These are phyloP conservation scores for Dinochytrium kinnereticum DNA, from an alignment of 371 early-diverging fungal genomes.

Conservation along the genomic window DNA sequence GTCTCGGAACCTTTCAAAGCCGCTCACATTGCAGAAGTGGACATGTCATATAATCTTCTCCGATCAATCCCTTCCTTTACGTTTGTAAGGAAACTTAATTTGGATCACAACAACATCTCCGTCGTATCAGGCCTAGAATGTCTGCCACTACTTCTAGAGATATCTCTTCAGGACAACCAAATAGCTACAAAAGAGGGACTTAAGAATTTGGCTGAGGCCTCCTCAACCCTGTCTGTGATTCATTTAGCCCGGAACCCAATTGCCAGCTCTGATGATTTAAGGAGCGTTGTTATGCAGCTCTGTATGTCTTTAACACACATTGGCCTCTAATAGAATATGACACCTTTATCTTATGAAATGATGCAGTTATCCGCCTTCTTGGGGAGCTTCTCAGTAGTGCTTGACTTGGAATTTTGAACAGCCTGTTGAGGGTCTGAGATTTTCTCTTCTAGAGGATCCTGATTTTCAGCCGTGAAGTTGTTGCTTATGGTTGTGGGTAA, in stretches of 20 bases:
- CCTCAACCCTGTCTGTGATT: not conserved
- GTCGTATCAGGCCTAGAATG: conserved; percentile 23
- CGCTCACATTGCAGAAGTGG: not conserved
- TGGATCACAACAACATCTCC: conserved; percentile 30
- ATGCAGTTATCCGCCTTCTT: conserved; percentile 1
- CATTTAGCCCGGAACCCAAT: not conserved
- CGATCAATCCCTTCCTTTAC: conserved; percentile 19
- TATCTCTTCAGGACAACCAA: conserved; percentile 22
- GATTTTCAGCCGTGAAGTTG: not conserved
- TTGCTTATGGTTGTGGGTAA: not conserved
- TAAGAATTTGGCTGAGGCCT: not conserved
- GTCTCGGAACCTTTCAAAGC: conserved; percentile 13
- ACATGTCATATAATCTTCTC: conserved; percentile 25
- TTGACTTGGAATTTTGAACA: not conserved
- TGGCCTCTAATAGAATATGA: not conserved
- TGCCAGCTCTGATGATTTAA: not conserved
- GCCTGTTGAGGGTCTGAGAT: not conserved
- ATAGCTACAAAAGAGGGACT: not conserved
- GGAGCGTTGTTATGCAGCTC: not conserved
- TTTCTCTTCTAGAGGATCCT: not conserved
- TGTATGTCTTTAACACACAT: not conserved
- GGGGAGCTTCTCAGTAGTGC: too few relatives aligned
- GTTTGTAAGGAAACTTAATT: conserved; percentile 23
- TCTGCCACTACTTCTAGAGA: conserved; percentile 14
- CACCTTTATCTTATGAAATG: not conserved